Conservation (phyloP, 1,139 yeast species). For the Magnusiomyces paraingens region DNA sequence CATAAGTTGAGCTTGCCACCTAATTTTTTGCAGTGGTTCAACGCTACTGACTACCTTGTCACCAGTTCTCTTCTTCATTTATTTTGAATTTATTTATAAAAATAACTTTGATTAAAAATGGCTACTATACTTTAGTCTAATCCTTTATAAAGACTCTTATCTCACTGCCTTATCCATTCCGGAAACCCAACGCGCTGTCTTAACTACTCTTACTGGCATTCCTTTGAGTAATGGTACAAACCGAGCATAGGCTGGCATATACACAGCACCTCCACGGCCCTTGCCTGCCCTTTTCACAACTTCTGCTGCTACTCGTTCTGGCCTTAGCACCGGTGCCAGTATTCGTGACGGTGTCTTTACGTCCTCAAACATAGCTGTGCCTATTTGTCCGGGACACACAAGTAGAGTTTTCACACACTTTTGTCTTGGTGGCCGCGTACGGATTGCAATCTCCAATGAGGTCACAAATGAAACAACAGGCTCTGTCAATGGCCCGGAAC, state of each 20-base stretch:
- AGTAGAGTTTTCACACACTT: conserved; percentile 56
- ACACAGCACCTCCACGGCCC: conserved; percentile 65
- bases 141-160: too few relatives aligned
- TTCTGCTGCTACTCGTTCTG: conserved; percentile 52
- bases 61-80: too few relatives aligned
- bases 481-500: neutral
- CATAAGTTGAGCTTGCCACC: too few relatives aligned
- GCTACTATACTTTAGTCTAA: too few relatives aligned
- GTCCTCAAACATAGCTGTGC: conserved; percentile 62
- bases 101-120: too few relatives aligned
- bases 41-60: too few relatives aligned
- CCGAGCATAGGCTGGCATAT: conserved; percentile 68
- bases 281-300: conserved; percentile 51
- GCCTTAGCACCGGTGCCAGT: conserved; percentile 78
- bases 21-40: too few relatives aligned
- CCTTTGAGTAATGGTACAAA: conserved; percentile 65
- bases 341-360: conserved; percentile 64
- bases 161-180: conserved; percentile 49
- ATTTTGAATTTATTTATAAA: too few relatives aligned
- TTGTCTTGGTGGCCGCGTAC: neutral
- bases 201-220: conserved; percentile 66
- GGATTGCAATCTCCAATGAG: too few relatives aligned
- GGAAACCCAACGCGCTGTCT: conserved; percentile 44
- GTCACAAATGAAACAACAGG: too few relatives aligned
- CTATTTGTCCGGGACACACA: conserved; percentile 82